Evolutionary conservation across 768 basidiomycete genomes (phyloP).

Genomic region (Crepidotus variabilis): DNA sequence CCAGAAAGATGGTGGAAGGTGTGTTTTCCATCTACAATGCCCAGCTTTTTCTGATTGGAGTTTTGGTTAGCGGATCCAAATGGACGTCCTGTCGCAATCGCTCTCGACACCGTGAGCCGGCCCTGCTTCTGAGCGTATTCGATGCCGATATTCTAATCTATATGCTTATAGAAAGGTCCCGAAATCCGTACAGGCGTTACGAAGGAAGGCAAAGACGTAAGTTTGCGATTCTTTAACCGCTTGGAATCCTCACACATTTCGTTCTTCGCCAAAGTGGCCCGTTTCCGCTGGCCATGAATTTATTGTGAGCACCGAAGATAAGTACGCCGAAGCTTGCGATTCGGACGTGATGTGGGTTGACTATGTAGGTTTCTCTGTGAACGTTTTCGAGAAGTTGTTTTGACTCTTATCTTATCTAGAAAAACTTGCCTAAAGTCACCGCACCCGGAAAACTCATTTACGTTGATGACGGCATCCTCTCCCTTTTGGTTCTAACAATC

Average conservation of each 20-base stretch:
- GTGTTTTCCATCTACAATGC: slow-evolving; percentile 20
- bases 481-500: slow-evolving; percentile 87
- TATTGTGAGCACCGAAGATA: slow-evolving; percentile 78
- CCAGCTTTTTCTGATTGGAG: slow-evolving; percentile 3
- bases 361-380: slow-evolving; percentile 60
- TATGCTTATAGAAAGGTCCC: slow-evolving; percentile 83
- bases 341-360: slow-evolving; percentile 88
- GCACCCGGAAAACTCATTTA: slow-evolving; percentile 97
- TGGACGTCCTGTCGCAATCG: slow-evolving; percentile 95
- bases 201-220: slow-evolving; percentile 79
- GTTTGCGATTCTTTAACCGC: slow-evolving; percentile 25
- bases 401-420: slow-evolving; percentile 34
- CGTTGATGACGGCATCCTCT: slow-evolving; percentile 96
- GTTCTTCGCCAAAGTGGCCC: slow-evolving; percentile 51
- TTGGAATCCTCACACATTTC: slow-evolving; percentile 7
- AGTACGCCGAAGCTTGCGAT: slow-evolving; percentile 75
- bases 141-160: slow-evolving; percentile 6
- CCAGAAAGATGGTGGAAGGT: slow-evolving; percentile 81
- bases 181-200: slow-evolving; percentile 98
- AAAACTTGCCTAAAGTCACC: slow-evolving; percentile 93
- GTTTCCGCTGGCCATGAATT: slow-evolving; percentile 94
- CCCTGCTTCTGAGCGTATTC: slow-evolving; percentile 2
- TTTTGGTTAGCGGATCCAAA: slow-evolving; percentile 50
- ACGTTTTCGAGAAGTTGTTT: neutral
- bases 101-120: slow-evolving; percentile 84